Conservation (phyloP, 148 eudicot genomes). For the Vaccinium macrocarpon region DNA sequence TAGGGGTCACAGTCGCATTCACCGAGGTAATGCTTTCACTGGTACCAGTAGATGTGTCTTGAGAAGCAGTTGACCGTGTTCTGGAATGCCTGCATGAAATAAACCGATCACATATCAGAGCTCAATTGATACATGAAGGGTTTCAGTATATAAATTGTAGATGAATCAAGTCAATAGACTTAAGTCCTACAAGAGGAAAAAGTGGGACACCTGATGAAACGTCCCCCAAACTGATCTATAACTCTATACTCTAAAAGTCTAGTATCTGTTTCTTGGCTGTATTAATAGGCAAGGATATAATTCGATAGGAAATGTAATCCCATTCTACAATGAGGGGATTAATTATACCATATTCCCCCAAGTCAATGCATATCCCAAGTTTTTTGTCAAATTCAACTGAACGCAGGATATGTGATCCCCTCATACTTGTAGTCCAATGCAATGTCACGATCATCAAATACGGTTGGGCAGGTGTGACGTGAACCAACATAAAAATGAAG, state of each 20-base stretch:
- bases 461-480: conserved; percentile 8
- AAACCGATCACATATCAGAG: background rate
- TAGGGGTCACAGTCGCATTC: conserved; percentile 20
- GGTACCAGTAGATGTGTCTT: conserved; percentile 27
- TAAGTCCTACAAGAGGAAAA: background rate
- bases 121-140: background rate
- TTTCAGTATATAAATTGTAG: background rate
- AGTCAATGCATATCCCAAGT: background rate
- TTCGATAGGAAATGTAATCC: background rate
- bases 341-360: background rate
- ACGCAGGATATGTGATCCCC: background rate
- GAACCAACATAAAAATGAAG: background rate
- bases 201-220: background rate
- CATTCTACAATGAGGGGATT: background rate
- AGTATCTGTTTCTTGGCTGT: background rate
- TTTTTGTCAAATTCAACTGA: background rate
- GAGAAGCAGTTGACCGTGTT: conserved; percentile 39
- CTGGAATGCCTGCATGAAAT: conserved; percentile 64
- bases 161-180: background rate
- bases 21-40: conserved; percentile 41
- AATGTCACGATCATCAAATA: background rate
- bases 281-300: background rate
- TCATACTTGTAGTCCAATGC: background rate
- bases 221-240: background rate
- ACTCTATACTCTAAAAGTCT: background rate